Percentiles rank a stretch among this genome's conserved stretches.
These are phyloP conservation scores for Nannochloropsis gaditana DNA, from an alignment of 108 stramenopile species.

Conservation along the genomic window DNA sequence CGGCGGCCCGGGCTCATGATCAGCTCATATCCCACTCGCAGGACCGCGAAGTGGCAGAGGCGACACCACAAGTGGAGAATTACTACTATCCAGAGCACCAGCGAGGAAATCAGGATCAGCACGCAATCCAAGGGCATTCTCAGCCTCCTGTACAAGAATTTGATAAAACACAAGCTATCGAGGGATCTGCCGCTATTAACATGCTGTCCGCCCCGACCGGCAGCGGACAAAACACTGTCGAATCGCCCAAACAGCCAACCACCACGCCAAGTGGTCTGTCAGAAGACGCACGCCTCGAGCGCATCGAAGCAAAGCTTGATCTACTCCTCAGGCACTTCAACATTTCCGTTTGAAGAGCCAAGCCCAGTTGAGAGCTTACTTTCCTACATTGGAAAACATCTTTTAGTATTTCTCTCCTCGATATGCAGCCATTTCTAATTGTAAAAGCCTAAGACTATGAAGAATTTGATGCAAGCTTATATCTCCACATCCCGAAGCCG, in stretches of 20 bases:
- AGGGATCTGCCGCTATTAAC: background rate
- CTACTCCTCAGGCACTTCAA: background rate
- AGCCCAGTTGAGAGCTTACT: too few relatives aligned
- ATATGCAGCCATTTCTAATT: too few relatives aligned
- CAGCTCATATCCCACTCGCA: background rate
- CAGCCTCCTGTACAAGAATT: background rate
- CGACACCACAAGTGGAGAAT: background rate
- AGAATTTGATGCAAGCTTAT: too few relatives aligned
- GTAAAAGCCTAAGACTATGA: too few relatives aligned
- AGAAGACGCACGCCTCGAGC: background rate
- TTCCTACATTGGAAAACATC: too few relatives aligned
- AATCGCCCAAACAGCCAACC: background rate
- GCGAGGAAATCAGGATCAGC: background rate
- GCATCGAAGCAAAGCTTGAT: background rate
- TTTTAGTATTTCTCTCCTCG: too few relatives aligned
- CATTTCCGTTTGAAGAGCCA: too few relatives aligned
- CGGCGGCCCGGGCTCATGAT: background rate
- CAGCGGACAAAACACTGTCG: constrained; percentile 4
- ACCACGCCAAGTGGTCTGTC: background rate
- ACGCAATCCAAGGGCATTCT: background rate
- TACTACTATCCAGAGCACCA: background rate
- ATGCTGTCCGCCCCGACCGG: background rate
- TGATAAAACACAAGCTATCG: background rate
- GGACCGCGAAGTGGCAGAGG: background rate
- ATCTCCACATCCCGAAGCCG: too few relatives aligned